Evolutionary conservation across 176 grass and related monocot genomes (phyloP), one percentile per base, ranked within the genome.

Genomic region (Coix lacrymajobi): DNA sequence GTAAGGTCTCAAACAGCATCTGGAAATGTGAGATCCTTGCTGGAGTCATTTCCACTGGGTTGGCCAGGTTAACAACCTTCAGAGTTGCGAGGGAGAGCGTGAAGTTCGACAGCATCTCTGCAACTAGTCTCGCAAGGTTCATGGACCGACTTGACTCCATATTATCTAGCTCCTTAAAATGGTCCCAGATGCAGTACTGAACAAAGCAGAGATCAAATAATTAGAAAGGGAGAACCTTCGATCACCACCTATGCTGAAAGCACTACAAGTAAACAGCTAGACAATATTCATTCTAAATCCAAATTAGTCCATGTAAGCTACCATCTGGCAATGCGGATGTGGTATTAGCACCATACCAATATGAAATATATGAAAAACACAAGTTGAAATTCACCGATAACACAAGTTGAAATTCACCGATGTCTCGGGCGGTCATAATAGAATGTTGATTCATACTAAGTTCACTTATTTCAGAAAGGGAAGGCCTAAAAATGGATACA

Each of bases 171-270:
- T 98, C 90, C 74, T 98, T 95, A 77, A 93, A 98, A 57, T 91
- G 96, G 78, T 98, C 96, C 92, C 96, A 95, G 69, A 98, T 67
- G 75, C 92, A 92, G 63, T 92, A 98, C 89, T 93, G 89, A 83
- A 73, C 8, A 80, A 67, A 89, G n/a, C n/a, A 81, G 43, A 60
- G 6, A 77, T 39, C 37, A 38, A 38, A 73, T 16, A 79, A 36
- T 83, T 45, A 87, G 17, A 22, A 81, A 48, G 15, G 78, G 17
- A 24, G 2, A 69, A 22, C 24, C n/a, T 49, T 65, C 8, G 61
- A 7, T 26, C 33, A 45, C 72, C 29, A 19, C 16, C 26, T 56
- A 75, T 54, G 14, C 17, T 73, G 16, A 54, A 31, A 24, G 58
- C 2, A 16, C 17, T 76, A 41, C n/a, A 40, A 0, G 16, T 11